A percentile compares a stretch with the other conserved stretches of the same genome.
These are phyloP conservation scores for Aurinia saxatilis DNA, from an alignment of 345 rosid species.

Conservation along the genomic window DNA sequence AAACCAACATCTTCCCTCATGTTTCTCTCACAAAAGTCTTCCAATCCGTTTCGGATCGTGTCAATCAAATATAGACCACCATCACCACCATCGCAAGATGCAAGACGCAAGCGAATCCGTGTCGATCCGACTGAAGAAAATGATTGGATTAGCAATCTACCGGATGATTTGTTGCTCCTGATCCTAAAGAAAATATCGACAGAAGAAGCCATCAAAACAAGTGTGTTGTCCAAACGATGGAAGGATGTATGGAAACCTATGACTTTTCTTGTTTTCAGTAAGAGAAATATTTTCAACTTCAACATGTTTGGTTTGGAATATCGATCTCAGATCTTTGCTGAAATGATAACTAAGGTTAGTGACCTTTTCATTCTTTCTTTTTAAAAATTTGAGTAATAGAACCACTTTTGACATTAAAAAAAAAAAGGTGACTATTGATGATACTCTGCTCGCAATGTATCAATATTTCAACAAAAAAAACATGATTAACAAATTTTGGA, in stretches of 20 bases:
- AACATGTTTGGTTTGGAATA: too few relatives aligned
- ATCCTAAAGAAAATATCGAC: background rate
- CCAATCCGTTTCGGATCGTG: background rate
- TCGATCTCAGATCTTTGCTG: too few relatives aligned
- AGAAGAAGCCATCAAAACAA: background rate
- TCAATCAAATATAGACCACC: background rate
- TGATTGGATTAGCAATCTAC: background rate
- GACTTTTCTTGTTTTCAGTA: too few relatives aligned
- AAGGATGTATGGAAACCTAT: background rate
- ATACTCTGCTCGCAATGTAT: too few relatives aligned
- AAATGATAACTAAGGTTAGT: too few relatives aligned
- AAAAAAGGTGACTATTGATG: too few relatives aligned
- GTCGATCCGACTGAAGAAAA: background rate
- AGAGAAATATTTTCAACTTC: too few relatives aligned
- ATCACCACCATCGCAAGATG: background rate
- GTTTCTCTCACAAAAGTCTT: background rate
- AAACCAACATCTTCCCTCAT: background rate
- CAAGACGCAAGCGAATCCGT: background rate
- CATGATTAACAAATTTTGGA: too few relatives aligned
- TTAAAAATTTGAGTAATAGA: too few relatives aligned
- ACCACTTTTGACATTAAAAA: too few relatives aligned
- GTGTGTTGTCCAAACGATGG: constrained; percentile 5
- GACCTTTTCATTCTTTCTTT: too few relatives aligned
- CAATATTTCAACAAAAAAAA: too few relatives aligned
- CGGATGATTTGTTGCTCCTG: background rate